Evolutionary conservation across 495 filamentous ascomycete species (phyloP).

Genomic region (Oidiodendron maius): DNA sequence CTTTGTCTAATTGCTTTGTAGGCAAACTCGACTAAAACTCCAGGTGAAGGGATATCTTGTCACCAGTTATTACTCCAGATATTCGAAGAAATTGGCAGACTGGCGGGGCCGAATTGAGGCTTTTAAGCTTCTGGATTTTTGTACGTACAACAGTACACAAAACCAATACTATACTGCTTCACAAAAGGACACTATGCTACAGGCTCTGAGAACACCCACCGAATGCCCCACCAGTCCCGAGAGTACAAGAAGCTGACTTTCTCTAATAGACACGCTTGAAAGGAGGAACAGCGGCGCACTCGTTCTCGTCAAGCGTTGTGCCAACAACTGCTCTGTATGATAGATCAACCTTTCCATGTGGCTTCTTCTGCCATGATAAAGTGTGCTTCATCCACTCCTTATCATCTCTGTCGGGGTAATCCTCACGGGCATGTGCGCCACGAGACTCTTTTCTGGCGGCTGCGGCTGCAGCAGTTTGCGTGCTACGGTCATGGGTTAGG

Average conservation of each 20-base stretch:
- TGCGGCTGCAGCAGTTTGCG: slow-evolving; percentile 82
- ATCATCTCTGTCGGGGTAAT: slow-evolving; percentile 90
- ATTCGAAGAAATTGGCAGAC: no score
- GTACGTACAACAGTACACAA: not conserved
- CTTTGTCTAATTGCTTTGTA: no score
- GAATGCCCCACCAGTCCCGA: not conserved
- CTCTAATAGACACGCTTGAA: slow-evolving; percentile 71
- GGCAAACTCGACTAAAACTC: no score
- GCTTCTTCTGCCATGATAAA: slow-evolving; percentile 85
- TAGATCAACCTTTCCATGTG: slow-evolving; percentile 72
- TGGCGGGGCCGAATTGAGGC: not conserved
- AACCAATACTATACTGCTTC: slow-evolving; percentile 6
- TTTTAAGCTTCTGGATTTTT: not conserved
- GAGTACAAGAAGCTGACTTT: not conserved
- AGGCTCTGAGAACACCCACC: slow-evolving; percentile 7
- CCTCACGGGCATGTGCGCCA: slow-evolving; percentile 92
- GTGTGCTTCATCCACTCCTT: slow-evolving; percentile 99
- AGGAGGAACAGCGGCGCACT: slow-evolving; percentile 83
- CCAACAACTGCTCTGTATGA: slow-evolving; percentile 71
- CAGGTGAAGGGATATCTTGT: no score
- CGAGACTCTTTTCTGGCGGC: slow-evolving; percentile 89
- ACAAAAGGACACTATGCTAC: slow-evolving; percentile 12
- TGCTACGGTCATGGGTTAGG: slow-evolving; percentile 30
- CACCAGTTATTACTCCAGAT: no score
- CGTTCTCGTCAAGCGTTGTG: slow-evolving; percentile 77